Evolutionary conservation across 148 eudicot species (phyloP).

Genomic region (Selenicereus undatus): DNA sequence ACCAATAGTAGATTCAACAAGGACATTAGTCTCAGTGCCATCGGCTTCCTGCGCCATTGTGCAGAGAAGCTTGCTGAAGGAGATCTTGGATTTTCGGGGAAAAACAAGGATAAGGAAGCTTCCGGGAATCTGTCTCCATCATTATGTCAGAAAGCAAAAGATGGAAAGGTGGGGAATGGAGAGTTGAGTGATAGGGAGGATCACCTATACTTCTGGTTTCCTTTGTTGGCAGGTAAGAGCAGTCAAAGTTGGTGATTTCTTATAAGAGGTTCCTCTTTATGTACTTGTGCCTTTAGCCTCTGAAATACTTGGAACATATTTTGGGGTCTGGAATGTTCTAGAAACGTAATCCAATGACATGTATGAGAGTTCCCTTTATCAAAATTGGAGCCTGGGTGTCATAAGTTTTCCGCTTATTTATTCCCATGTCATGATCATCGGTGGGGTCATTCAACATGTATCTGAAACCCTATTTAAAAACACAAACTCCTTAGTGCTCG

Average conservation of each 20-base stretch:
- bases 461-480: not conserved
- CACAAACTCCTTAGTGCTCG: not conserved
- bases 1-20: slow-evolving; percentile 90
- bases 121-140: slow-evolving; percentile 54
- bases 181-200: slow-evolving; percentile 67
- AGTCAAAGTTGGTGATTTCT: not conserved
- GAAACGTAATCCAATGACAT: not conserved
- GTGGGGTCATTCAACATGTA: not conserved
- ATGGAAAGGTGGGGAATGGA: slow-evolving; percentile 55
- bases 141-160: slow-evolving; percentile 46
- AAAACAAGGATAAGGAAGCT: slow-evolving; percentile 51
- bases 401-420: not conserved
- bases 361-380: not conserved
- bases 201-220: slow-evolving; percentile 96
- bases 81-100: slow-evolving; percentile 59
- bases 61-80: slow-evolving; percentile 99
- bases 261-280: no score
- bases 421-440: not conserved
- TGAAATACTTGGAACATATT: not conserved
- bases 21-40: slow-evolving; percentile 94
- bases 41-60: slow-evolving; percentile 92
- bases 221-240: slow-evolving; percentile 88
- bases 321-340: not conserved
- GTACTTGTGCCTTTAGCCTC: not conserved
- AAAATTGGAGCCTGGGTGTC: not conserved